A percentile compares a stretch with the other conserved stretches of the same genome.
Conservation (phyloP, 2,329 filamentous ascomycete genomes). For the Talaromyces rugulosus region DNA sequence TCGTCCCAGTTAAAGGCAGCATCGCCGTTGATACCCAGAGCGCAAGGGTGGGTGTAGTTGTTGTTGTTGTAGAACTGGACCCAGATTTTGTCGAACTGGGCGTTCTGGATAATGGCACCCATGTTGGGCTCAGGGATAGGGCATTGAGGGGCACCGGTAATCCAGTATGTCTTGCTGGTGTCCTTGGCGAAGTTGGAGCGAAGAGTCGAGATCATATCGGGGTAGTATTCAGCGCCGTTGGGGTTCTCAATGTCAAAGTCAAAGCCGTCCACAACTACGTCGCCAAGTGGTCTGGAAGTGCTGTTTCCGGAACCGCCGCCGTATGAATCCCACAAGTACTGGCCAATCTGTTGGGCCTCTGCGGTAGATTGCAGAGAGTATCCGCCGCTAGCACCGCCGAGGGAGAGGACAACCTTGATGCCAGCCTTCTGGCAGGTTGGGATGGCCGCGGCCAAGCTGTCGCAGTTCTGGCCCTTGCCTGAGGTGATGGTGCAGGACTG, state of each 20-base stretch:
- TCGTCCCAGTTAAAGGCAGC: slow-evolving; percentile 38
- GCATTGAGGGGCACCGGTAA: slow-evolving; percentile 53
- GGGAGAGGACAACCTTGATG: slow-evolving; percentile 44
- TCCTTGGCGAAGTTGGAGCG: slow-evolving; percentile 37
- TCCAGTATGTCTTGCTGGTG: slow-evolving; percentile 40
- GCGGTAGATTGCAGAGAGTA: slow-evolving; percentile 25
- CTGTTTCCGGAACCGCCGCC: neutral
- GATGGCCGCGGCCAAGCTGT: slow-evolving; percentile 38
- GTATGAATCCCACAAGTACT: slow-evolving; percentile 31
- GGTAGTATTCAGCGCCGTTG: slow-evolving; percentile 33
- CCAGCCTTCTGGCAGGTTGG: slow-evolving; percentile 40
- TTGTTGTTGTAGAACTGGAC: slow-evolving; percentile 55
- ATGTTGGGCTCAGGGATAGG: slow-evolving; percentile 46
- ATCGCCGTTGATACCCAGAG: slow-evolving; percentile 6
- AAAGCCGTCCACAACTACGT: slow-evolving; percentile 49
- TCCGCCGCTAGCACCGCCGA: slow-evolving; percentile 40
- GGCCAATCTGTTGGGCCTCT: slow-evolving; percentile 36
- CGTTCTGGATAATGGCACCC: slow-evolving; percentile 38
- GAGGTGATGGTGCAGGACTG: slow-evolving; percentile 10
- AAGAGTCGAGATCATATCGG: slow-evolving; percentile 43
- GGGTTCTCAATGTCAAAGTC: slow-evolving; percentile 48
- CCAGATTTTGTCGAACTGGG: slow-evolving; percentile 51
- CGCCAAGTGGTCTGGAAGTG: slow-evolving; percentile 45
- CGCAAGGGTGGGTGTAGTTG: slow-evolving; percentile 35
- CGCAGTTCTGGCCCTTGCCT: slow-evolving; percentile 26